phyloP scores from a whole-genome alignment of 2,329 filamentous ascomycete species.

The Hypoxylon sp. region DNA sequence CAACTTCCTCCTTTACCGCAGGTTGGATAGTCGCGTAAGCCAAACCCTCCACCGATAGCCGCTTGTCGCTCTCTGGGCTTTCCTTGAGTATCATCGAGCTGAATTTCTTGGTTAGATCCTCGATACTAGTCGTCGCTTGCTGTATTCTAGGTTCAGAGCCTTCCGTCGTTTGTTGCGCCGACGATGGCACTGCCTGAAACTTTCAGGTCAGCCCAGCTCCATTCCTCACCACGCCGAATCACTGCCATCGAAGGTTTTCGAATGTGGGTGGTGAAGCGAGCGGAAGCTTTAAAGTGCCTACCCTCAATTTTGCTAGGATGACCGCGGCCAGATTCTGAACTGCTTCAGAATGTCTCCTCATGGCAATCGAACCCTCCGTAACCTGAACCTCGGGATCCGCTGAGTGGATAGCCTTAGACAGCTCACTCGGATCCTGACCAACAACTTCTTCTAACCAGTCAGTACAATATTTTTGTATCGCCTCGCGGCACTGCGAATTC shows the following conservation, averaged over 20 bases:
- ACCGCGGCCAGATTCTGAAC: conserved; percentile 78
- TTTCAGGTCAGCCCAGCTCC: conserved; percentile 50
- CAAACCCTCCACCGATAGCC: conserved; percentile 87
- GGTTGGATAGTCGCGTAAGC: conserved; percentile 92
- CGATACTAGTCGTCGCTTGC: conserved; percentile 70
- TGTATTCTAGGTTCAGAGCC: conserved; percentile 60
- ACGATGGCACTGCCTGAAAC: conserved; percentile 67
- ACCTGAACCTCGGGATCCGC: conserved; percentile 69
- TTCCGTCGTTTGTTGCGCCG: conserved; percentile 56
- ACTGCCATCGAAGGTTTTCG: conserved; percentile 48
- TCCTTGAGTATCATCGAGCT: conserved; percentile 73
- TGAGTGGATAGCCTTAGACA: conserved; percentile 62
- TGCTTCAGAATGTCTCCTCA: conserved; percentile 71
- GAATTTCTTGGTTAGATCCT: conserved; percentile 74
- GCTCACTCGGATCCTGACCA: conserved; percentile 74
- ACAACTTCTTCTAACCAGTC: conserved; percentile 90
- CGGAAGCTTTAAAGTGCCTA: conserved; percentile 58
- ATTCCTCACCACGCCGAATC: conserved; percentile 39
- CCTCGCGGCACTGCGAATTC: conserved; percentile 83
- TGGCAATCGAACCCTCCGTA: conserved; percentile 68
- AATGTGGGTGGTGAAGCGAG: conserved; percentile 42
- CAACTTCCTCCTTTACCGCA: conserved; percentile 84
- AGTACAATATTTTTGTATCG: conserved; percentile 84
- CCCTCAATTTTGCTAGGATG: conserved; percentile 78
- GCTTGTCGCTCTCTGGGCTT: conserved; percentile 67